phyloP scores from a whole-genome alignment of 305 asterid species.

The Fraxinus paxiana region DNA sequence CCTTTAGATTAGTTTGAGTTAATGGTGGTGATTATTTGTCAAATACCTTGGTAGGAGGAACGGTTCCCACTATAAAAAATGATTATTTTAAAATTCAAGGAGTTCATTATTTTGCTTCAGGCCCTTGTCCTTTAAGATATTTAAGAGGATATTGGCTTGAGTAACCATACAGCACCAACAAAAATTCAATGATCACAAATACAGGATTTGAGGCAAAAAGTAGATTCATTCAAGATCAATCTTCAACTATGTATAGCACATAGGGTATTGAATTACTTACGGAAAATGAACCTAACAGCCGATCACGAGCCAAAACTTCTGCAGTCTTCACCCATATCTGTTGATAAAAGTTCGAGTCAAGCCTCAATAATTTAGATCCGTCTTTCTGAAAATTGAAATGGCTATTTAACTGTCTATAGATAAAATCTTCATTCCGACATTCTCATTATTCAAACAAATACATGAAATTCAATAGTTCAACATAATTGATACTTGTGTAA shows the following conservation, averaged over 20 bases:
- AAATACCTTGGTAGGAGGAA: neutral
- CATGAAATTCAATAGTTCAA: neutral
- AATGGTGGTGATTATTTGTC: neutral
- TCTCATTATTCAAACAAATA: neutral
- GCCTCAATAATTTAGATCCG: neutral
- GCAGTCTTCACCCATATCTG: conserved; percentile 96
- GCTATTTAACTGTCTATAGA: neutral
- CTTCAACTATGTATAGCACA: neutral
- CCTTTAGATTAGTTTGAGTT: neutral
- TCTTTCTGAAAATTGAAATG: neutral
- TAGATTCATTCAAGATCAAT: neutral
- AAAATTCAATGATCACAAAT: neutral
- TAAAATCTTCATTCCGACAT: neutral
- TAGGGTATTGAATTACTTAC: conserved; percentile 40
- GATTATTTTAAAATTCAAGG: neutral
- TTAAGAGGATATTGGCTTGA: neutral
- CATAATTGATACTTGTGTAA: neutral
- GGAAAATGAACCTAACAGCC: conserved; percentile 81
- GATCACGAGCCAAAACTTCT: conserved; percentile 86
- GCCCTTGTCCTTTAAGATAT: neutral
- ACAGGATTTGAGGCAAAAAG: neutral
- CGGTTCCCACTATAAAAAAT: neutral
- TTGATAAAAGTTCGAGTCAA: conserved; percentile 3
- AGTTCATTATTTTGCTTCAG: neutral
- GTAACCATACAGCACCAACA: neutral